Evolutionary conservation across 192 early-diverging fungal species (phyloP).

Genomic region (Rhizophagus sp.): DNA sequence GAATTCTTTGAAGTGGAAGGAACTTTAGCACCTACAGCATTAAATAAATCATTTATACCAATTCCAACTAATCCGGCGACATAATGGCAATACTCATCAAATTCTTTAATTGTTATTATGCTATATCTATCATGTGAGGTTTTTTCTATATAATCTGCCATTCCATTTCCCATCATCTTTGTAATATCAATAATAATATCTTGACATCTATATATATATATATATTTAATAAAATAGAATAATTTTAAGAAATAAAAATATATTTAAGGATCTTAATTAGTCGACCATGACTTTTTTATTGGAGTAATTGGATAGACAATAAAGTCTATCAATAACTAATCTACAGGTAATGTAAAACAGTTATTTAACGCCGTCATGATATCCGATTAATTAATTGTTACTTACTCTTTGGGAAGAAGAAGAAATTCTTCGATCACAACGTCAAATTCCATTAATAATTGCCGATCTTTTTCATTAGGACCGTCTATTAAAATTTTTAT

Average conservation of each 20-base stretch:
- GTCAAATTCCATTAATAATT: conserved; percentile 87
- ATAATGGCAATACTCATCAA: conserved; percentile 97
- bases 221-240: too few relatives aligned
- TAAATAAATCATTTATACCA: conserved; percentile 91
- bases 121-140: conserved; percentile 46
- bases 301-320: neutral
- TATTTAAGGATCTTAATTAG: neutral
- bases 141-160: conserved; percentile 80
- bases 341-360: too few relatives aligned
- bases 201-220: conserved; percentile 60
- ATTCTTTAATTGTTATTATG: conserved; percentile 78
- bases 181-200: conserved; percentile 89
- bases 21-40: conserved; percentile 80
- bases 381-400: neutral
- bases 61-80: conserved; percentile 95
- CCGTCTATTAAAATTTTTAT: conserved; percentile 51
- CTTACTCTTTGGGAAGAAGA: conserved; percentile 46
- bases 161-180: conserved; percentile 90
- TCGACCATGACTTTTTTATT: neutral
- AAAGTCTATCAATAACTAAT: too few relatives aligned
- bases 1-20: neutral
- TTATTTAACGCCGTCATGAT: too few relatives aligned
- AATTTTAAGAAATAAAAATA: neutral
- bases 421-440: conserved; percentile 88
- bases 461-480: conserved; percentile 91